phyloP scores from a whole-genome alignment of 306 rosid genomes.

The Cicer yamashitae region DNA sequence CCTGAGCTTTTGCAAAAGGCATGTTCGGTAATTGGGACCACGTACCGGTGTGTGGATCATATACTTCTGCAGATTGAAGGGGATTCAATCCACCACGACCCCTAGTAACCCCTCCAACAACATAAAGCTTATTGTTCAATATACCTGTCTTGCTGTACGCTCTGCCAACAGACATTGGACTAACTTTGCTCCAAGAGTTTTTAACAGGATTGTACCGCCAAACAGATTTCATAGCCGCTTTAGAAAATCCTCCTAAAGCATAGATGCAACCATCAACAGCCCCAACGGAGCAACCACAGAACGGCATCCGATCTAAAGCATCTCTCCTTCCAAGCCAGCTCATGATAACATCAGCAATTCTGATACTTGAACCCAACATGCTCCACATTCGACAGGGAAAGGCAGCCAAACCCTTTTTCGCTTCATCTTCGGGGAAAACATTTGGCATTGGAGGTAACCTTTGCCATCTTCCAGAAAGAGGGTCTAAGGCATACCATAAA shows the following conservation, averaged over 20 bases:
- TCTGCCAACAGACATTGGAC: slow-evolving; percentile 56
- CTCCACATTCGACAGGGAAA: slow-evolving; percentile 45
- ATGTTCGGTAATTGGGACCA: slow-evolving; percentile 59
- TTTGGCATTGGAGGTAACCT: slow-evolving; percentile 53
- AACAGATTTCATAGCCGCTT: slow-evolving; percentile 53
- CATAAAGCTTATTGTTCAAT: slow-evolving; percentile 55
- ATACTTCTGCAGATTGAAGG: slow-evolving; percentile 59
- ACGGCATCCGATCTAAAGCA: slow-evolving; percentile 49
- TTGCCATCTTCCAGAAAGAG: slow-evolving; percentile 52
- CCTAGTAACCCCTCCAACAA: slow-evolving; percentile 56
- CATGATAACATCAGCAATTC: slow-evolving; percentile 43
- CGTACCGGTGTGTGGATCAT: slow-evolving; percentile 44
- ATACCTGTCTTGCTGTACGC: slow-evolving; percentile 56
- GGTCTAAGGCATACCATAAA: slow-evolving; percentile 55
- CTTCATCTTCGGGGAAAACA: slow-evolving; percentile 41
- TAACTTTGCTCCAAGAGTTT: slow-evolving; percentile 52
- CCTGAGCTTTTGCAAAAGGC: slow-evolving; percentile 56
- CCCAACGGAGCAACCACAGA: slow-evolving; percentile 56
- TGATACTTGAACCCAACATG: slow-evolving; percentile 47
- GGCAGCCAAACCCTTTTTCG: slow-evolving; percentile 37
- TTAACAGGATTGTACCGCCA: slow-evolving; percentile 55
- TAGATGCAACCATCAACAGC: slow-evolving; percentile 55
- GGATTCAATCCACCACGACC: slow-evolving; percentile 55
- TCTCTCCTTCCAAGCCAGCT: slow-evolving; percentile 49
- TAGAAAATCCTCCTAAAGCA: slow-evolving; percentile 58